Evolutionary conservation across 805 yeast genomes (phyloP).

Genomic region (Candida ovalis): DNA sequence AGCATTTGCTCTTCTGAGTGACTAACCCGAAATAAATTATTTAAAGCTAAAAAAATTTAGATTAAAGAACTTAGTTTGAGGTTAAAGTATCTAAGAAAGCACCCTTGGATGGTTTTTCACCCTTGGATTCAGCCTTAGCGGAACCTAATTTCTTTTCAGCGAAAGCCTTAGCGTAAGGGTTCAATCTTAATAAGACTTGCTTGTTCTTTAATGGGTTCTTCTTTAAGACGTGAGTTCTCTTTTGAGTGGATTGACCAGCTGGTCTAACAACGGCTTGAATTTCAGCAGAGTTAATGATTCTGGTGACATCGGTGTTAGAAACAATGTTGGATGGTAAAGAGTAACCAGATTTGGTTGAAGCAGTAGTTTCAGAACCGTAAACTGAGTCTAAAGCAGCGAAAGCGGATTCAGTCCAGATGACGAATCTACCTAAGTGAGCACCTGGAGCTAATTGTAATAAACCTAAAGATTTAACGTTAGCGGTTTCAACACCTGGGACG

Average conservation of each 20-base stretch:
- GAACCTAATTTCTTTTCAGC: constrained; percentile 88
- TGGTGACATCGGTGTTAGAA: constrained; percentile 92
- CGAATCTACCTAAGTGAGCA: constrained; percentile 99
- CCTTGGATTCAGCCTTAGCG: constrained; percentile 61
- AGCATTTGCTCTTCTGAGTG: background rate
- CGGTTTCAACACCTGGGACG: constrained; percentile 99
- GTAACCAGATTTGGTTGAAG: constrained; percentile 85
- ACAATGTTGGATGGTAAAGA: constrained; percentile 91
- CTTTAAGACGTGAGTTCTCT: constrained; percentile 95
- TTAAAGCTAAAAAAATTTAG: background rate
- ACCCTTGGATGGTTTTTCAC: constrained; percentile 68
- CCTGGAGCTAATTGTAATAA: constrained; percentile 99
- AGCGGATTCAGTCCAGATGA: constrained; percentile 99
- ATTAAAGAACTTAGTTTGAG: constrained; percentile 41
- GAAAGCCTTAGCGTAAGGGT: constrained; percentile 99
- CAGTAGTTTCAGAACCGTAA: constrained; percentile 91
- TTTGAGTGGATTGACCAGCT: constrained; percentile 90
- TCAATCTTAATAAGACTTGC: constrained; percentile 95
- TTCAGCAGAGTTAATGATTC: constrained; percentile 98
- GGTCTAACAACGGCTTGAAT: constrained; percentile 96
- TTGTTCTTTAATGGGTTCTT: constrained; percentile 99
- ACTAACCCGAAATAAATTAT: background rate
- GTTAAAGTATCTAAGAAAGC: constrained; percentile 65
- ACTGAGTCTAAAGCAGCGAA: constrained; percentile 93
- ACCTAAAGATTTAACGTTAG: constrained; percentile 87